Base-by-base conservation (phyloP, 2,329 filamentous ascomycete species). In the Diatrype stigma region DNA sequence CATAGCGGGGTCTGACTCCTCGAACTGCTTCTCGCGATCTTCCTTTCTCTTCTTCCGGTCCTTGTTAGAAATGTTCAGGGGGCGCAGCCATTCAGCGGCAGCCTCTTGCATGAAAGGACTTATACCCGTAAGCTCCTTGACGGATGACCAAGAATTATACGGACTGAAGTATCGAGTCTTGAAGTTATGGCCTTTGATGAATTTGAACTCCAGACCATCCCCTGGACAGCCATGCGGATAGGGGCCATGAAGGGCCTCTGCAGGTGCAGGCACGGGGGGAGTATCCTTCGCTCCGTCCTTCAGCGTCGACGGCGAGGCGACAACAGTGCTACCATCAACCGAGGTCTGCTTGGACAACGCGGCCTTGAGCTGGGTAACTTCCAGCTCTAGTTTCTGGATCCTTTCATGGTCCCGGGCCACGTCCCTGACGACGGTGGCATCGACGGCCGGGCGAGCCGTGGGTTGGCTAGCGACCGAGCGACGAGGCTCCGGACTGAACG, bases 81-180 rank as follows among this genome's bases (percentile, higher is more conserved):
- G 80, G 47, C 77, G 74, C 49, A 84, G 72, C 79, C 80, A 83
- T 62, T 83, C 79, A 48, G 82, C 78, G 10, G 80, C 79, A 1
- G 80, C 83, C 67, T 84, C 80, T 56, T 76, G 78, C 81, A 84
- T 84, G 52, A 84, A 84, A 14, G 79, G 77, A 44, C 74, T 79
- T 44, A 84, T 70, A 2, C 81, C 80, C 2, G 77, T 58, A 55
- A 76, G 70, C 52, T 82, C 79, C 46, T 77, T 75, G 60, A 84
- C 80, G 11, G 81, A 80, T 67, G 82, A 78, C 67, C 76, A 82
- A 42, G 79, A 78, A 57, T 82, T 84, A 63, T 82, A 78, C 3
- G 80, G 80, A 2, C 81, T 80, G 58, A 79, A 81, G 62, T 83
- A 84, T 55, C 80, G 74, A 3, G 78, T 82, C 59, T 79, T 78